Base-by-base conservation (phyloP, 495 filamentous ascomycete species). In the Tuber umbilicatum region DNA sequence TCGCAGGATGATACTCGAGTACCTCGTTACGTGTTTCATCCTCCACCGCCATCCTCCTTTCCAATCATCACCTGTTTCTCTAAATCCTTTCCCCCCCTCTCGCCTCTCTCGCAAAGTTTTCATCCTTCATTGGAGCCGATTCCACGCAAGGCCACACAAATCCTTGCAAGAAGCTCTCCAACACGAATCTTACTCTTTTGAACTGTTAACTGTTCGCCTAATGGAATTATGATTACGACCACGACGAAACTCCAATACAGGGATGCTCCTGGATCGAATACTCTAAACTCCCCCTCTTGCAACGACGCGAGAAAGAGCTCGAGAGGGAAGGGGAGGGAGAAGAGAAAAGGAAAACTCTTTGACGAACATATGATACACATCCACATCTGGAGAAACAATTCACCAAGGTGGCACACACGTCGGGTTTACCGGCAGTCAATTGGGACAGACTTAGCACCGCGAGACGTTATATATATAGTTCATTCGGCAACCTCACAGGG, bases 11-110 rank as follows among this genome's bases (percentile, higher is more conserved):
- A n/a, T n/a, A n/a, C 39, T 40, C 39, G 39, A n/a, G n/a, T 64
- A 64, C 55, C 10, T 31, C 55, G n/a, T 17, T 31, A 64, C 55
- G 55, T 64, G 55, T 64, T 64, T 64, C 55, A 64, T n/a, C 55
- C n/a, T n/a, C 55, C 55, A 64, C 55, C 55, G 31, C n/a, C n/a
- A 64, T 64, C 55, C 27, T 31, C n/a, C n/a, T 64, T 60, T 12
- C 55, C 55, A 64, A 64, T 64, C n/a, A 64, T 64, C 47, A 55
- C n/a, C 27, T n/a, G 47, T 55, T 55, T 55, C 47, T 55, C n/a
- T n/a, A 55, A 55, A 55, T 9, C 9, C 23, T 7, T n/a, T 27
- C 47, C 19, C 45, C 19, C 23, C 23, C 45, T 23, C 21, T 23
- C 45, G 45, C 14, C 47, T 55, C 47, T 27, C 47, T 14, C 3